Conservation (phyloP, 2,329 filamentous ascomycete genomes). For the Xylariaceae sp. region DNA sequence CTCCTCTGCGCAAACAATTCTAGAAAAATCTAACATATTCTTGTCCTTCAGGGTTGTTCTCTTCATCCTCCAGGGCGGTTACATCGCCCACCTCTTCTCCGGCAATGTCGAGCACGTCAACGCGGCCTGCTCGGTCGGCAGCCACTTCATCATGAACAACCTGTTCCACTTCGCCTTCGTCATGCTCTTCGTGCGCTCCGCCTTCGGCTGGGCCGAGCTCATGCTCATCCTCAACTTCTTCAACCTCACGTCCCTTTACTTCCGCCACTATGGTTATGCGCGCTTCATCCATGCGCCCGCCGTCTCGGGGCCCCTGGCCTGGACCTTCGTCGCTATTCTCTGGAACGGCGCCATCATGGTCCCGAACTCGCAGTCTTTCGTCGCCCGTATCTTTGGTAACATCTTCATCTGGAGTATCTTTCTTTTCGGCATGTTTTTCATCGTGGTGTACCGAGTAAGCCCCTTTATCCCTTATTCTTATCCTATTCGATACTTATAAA, state of each 20-base stretch:
- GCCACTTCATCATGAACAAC: slow-evolving; percentile 83
- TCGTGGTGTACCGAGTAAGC: slow-evolving; percentile 63
- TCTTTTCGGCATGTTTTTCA: slow-evolving; percentile 70
- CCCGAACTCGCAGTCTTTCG: slow-evolving; percentile 57
- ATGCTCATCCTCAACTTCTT: slow-evolving; percentile 75
- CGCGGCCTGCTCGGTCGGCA: slow-evolving; percentile 69
- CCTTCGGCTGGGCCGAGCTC: slow-evolving; percentile 71
- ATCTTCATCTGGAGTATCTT: slow-evolving; percentile 83
- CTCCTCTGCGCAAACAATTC: neutral
- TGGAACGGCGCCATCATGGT: slow-evolving; percentile 85
- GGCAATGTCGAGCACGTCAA: slow-evolving; percentile 57
- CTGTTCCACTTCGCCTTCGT: slow-evolving; percentile 76
- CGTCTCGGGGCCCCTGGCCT: slow-evolving; percentile 73
- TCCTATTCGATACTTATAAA: neutral
- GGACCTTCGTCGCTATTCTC: slow-evolving; percentile 81
- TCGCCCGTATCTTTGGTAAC: slow-evolving; percentile 77
- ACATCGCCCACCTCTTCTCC: slow-evolving; percentile 72
- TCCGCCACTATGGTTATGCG: slow-evolving; percentile 67
- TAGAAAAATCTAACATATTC: slow-evolving; percentile 30
- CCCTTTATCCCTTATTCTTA: slow-evolving; percentile 2
- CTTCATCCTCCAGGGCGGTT: slow-evolving; percentile 69
- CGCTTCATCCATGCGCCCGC: slow-evolving; percentile 71
- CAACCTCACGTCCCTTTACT: slow-evolving; percentile 74
- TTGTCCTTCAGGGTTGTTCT: slow-evolving; percentile 51
- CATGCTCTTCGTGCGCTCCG: slow-evolving; percentile 71